Percentiles rank a stretch among this genome's conserved stretches.
Evolutionary conservation across 352 stramenopile species (phyloP).

Genomic region (Pythium myriotylum): DNA sequence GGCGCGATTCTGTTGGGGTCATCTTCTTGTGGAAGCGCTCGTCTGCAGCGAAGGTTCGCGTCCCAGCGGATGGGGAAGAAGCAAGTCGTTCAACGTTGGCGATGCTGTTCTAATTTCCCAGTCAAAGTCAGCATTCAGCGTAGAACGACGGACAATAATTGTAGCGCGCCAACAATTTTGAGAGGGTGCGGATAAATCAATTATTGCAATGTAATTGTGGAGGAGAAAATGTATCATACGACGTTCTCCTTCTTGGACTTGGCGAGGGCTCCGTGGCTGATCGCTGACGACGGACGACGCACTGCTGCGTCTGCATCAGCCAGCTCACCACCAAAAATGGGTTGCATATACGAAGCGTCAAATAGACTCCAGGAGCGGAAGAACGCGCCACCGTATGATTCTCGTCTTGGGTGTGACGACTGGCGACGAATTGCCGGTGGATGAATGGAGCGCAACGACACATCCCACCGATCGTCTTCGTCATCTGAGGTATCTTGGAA

Average conservation of each 20-base stretch:
- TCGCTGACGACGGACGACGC: slow-evolving; percentile 14
- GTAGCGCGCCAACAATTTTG: slow-evolving; percentile 20
- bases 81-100: slow-evolving; percentile 9
- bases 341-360: slow-evolving; percentile 80
- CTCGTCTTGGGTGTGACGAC: slow-evolving; percentile 33
- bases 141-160: slow-evolving; percentile 18
- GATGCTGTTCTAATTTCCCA: slow-evolving; percentile 29
- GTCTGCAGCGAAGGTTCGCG: neutral
- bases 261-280: slow-evolving; percentile 35
- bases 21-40: neutral
- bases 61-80: neutral
- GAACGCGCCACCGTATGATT: slow-evolving; percentile 62
- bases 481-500: slow-evolving; percentile 67
- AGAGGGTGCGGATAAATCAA: slow-evolving; percentile 9
- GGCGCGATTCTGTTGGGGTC: slow-evolving; percentile 1
- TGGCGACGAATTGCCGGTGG: slow-evolving; percentile 36
- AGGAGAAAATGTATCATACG: slow-evolving; percentile 33
- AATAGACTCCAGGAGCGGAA: slow-evolving; percentile 83
- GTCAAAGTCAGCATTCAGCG: slow-evolving; percentile 16
- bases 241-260: slow-evolving; percentile 46
- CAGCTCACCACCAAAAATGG: slow-evolving; percentile 68
- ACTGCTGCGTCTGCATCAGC: slow-evolving; percentile 13
- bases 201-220: too few relatives aligned
- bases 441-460: slow-evolving; percentile 8
- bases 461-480: slow-evolving; percentile 36